Evolutionary conservation across 139 green algal genomes (phyloP).

Genomic region (Spirogloea muscicola): DNA sequence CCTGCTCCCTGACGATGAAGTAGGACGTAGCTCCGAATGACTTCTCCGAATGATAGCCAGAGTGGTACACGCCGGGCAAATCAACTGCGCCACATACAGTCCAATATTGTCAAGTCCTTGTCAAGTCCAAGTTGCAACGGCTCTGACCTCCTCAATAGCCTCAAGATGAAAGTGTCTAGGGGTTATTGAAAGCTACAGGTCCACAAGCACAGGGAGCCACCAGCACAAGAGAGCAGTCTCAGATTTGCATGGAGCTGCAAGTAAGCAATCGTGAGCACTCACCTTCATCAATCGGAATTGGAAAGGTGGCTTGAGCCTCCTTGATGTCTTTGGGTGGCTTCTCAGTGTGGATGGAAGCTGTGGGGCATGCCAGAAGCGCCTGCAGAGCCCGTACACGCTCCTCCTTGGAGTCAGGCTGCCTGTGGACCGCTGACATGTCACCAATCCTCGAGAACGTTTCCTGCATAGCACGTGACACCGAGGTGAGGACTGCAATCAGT

Average conservation of each 20-base stretch:
- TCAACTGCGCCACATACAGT: no score
- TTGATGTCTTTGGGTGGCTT: slow-evolving; percentile 15
- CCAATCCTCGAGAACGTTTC: slow-evolving; percentile 16
- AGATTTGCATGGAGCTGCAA: background rate
- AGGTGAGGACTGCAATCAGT: no score
- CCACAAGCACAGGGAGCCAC: no score
- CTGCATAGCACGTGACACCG: no score
- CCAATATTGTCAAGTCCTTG: background rate
- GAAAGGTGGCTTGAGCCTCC: slow-evolving; percentile 20
- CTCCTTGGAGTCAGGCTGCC: slow-evolving; percentile 3
- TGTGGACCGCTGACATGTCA: slow-evolving; percentile 6
- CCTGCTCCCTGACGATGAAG: background rate
- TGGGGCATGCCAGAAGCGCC: slow-evolving; percentile 32
- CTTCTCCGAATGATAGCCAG: slow-evolving; percentile 30
- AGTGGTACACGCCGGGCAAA: slow-evolving; percentile 35
- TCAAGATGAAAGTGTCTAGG: no score
- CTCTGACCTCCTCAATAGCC: no score
- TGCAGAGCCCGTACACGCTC: slow-evolving; percentile 11
- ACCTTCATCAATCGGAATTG: slow-evolving; percentile 12
- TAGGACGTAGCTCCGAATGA: slow-evolving; percentile 35
- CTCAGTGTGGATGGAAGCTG: slow-evolving; percentile 33
- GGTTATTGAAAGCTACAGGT: no score
- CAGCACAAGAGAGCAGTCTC: no score
- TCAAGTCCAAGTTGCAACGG: no score
- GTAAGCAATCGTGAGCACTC: background rate